A percentile compares a stretch with the other conserved stretches of the same genome.
These are phyloP conservation scores for Lachancea cidri DNA, from an alignment of 805 yeast genomes.

Conservation along the genomic window DNA sequence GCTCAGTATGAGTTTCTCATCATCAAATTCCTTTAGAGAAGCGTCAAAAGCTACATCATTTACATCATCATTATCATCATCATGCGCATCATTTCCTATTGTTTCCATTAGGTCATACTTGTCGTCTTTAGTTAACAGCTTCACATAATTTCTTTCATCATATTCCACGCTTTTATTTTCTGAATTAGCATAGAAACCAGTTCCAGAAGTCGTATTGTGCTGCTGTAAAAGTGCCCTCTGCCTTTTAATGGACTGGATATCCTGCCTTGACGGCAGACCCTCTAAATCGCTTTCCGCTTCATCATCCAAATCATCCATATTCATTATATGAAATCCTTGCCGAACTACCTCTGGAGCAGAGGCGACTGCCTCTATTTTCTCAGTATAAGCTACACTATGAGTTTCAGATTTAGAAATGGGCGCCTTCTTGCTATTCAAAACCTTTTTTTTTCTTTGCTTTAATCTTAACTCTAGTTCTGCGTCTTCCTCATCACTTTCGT, in stretches of 20 bases:
- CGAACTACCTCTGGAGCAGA: not conserved
- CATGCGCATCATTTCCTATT: conserved; percentile 15
- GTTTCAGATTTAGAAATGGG: not conserved
- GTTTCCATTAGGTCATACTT: conserved; percentile 22
- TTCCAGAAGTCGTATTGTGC: not conserved
- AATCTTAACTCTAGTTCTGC: not conserved
- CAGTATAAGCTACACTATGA: not conserved
- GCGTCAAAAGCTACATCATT: conserved; percentile 9
- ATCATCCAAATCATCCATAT: conserved; percentile 18
- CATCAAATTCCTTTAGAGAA: conserved; percentile 19
- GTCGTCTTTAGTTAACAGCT: conserved; percentile 25
- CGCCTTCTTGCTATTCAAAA: not conserved
- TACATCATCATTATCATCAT: conserved; percentile 8
- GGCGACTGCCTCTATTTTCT: not conserved
- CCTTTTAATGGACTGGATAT: conserved; percentile 10
- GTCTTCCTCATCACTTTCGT: conserved; percentile 4
- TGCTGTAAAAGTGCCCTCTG: conserved; percentile 7
- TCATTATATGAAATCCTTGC: conserved; percentile 9
- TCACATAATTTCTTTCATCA: conserved; percentile 24
- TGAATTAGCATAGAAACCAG: conserved; percentile 5
- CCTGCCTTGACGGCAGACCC: conserved; percentile 11
- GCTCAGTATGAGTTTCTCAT: conserved; percentile 24
- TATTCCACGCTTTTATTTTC: conserved; percentile 1
- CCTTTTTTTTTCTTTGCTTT: not conserved
- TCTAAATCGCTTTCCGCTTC: conserved; percentile 1